Percentiles rank a stretch among this genome's conserved stretches.
Conservation (phyloP, 1,284 basidiomycete species). For the Naganishia albida region DNA sequence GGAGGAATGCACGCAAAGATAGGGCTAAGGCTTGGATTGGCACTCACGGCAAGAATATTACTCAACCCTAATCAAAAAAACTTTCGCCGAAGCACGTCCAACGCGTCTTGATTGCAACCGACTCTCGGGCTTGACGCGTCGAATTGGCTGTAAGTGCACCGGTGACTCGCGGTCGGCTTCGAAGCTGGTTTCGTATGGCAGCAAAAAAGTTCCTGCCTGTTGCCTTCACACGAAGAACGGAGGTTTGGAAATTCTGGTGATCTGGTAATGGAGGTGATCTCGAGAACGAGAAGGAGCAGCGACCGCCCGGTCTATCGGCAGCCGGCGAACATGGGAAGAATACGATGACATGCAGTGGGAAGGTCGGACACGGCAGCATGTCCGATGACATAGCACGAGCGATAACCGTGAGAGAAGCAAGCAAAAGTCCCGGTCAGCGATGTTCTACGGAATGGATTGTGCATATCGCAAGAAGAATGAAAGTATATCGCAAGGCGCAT, state of each 20-base stretch:
- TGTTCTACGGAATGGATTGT: not conserved
- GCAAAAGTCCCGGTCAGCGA: not conserved
- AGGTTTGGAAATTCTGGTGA: not conserved
- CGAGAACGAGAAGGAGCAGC: not conserved
- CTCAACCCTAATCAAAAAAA: constrained; percentile 2
- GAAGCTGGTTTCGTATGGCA: too few relatives aligned
- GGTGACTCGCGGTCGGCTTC: too few relatives aligned
- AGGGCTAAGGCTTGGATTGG: constrained; percentile 14
- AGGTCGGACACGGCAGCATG: too few relatives aligned
- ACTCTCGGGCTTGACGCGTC: not conserved
- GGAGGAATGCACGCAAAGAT: constrained; percentile 6
- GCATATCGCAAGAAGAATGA: not conserved
- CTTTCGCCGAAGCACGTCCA: not conserved
- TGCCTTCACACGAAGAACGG: not conserved
- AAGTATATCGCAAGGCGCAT: not conserved
- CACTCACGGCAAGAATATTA: constrained; percentile 27
- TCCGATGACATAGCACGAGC: too few relatives aligned
- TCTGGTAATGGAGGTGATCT: not conserved
- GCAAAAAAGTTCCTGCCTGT: not conserved
- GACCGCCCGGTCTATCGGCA: not conserved
- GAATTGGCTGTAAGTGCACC: not conserved
- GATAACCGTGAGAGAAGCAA: too few relatives aligned
- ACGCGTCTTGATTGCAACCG: not conserved
- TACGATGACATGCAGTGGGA: not conserved
- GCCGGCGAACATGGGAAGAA: constrained; percentile 1